A percentile compares a stretch with the other conserved stretches of the same genome.
Conservation (phyloP, 352 stramenopile genomes). For the Phytopythium litorale region DNA sequence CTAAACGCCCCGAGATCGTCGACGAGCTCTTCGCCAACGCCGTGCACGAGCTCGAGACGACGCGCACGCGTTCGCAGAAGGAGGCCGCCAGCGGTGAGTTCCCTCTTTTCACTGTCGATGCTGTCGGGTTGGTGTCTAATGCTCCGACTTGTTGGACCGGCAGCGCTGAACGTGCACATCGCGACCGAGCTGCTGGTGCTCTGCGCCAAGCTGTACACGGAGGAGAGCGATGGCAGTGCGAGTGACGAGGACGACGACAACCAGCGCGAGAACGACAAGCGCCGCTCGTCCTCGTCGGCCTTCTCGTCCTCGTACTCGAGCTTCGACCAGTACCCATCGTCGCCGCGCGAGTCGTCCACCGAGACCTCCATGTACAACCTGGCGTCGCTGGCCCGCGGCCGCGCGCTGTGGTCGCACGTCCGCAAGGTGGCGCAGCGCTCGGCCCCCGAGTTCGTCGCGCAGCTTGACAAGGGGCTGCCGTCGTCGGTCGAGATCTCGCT, state of each 20-base stretch:
- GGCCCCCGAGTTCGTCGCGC: slow-evolving; percentile 37
- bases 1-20: slow-evolving; percentile 67
- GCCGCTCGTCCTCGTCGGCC: slow-evolving; percentile 9
- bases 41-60: slow-evolving; percentile 52
- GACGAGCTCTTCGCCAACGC: slow-evolving; percentile 69
- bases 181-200: slow-evolving; percentile 63
- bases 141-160: background rate
- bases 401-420: slow-evolving; percentile 60
- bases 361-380: slow-evolving; percentile 85
- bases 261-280: slow-evolving; percentile 21
- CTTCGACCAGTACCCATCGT: slow-evolving; percentile 61
- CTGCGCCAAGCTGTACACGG: slow-evolving; percentile 53
- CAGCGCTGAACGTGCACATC: slow-evolving; percentile 70
- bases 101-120: background rate
- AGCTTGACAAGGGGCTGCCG: slow-evolving; percentile 63
- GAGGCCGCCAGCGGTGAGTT: slow-evolving; percentile 52
- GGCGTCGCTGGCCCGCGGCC: slow-evolving; percentile 42
- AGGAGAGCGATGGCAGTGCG: slow-evolving; percentile 26
- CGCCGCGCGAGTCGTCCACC: slow-evolving; percentile 45
- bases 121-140: background rate
- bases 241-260: slow-evolving; percentile 11
- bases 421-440: slow-evolving; percentile 41
- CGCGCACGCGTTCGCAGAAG: slow-evolving; percentile 33
- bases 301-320: slow-evolving; percentile 42
- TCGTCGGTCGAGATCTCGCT: slow-evolving; percentile 80